These are phyloP conservation scores for Aegilops bicornis DNA, from an alignment of 176 grass and related monocot genomes.

Conservation along the genomic window DNA sequence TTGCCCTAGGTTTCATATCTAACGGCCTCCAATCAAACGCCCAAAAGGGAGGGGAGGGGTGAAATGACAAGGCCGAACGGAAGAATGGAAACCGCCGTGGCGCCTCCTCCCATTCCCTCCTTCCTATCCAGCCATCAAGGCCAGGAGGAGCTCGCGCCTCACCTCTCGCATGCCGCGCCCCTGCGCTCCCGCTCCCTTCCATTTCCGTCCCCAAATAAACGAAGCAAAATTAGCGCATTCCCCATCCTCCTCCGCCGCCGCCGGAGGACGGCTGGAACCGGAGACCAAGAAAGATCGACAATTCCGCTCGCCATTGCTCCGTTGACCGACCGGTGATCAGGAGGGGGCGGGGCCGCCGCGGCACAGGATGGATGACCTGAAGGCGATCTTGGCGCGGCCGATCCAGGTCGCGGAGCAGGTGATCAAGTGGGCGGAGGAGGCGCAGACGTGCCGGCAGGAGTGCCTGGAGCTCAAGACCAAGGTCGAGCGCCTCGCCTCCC, in stretches of 20 bases:
- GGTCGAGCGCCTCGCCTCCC: slow-evolving; percentile 61
- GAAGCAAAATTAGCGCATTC: slow-evolving; percentile 27
- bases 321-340: neutral
- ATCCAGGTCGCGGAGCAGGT: slow-evolving; percentile 96
- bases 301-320: slow-evolving; percentile 7
- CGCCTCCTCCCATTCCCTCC: slow-evolving; percentile 11
- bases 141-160: slow-evolving; percentile 16
- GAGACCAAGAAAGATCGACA: neutral
- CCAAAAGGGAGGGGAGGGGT: neutral
- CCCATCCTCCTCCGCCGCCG: slow-evolving; percentile 24
- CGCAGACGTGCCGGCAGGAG: slow-evolving; percentile 56
- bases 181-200: slow-evolving; percentile 10
- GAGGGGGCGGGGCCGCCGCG: neutral
- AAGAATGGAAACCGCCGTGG: slow-evolving; percentile 6
- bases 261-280: slow-evolving; percentile 12
- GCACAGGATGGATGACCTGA: slow-evolving; percentile 61
- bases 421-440: slow-evolving; percentile 78
- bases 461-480: slow-evolving; percentile 76
- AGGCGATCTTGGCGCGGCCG: slow-evolving; percentile 76
- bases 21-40: neutral
- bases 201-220: slow-evolving; percentile 5
- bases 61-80: neutral
- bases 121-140: slow-evolving; percentile 16
- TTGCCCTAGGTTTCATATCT: neutral
- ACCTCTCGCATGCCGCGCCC: slow-evolving; percentile 9